Evolutionary conservation across 2,329 filamentous ascomycete genomes (phyloP).

Genomic region (Leptographium lundbergii): DNA sequence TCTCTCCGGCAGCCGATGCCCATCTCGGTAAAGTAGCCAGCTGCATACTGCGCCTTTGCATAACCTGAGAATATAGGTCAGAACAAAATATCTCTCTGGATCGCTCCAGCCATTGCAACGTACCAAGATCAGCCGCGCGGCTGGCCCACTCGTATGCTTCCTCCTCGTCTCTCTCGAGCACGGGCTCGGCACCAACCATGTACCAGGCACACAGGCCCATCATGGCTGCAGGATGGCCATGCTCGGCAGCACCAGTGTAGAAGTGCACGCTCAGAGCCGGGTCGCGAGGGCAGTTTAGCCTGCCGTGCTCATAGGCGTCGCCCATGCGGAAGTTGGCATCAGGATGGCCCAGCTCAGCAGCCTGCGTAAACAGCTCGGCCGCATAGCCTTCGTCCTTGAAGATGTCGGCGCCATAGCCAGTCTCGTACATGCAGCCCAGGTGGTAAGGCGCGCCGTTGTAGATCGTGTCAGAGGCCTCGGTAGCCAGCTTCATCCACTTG

Average conservation of each 20-base stretch:
- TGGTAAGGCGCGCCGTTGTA: slow-evolving; percentile 92
- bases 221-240: slow-evolving; percentile 77
- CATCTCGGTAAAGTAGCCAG: slow-evolving; percentile 97
- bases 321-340: slow-evolving; percentile 82
- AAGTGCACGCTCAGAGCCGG: slow-evolving; percentile 93
- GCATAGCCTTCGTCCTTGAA: slow-evolving; percentile 87
- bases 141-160: slow-evolving; percentile 96
- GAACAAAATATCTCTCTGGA: neutral
- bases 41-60: slow-evolving; percentile 76
- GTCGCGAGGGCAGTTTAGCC: slow-evolving; percentile 75
- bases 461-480: slow-evolving; percentile 78
- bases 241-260: slow-evolving; percentile 84
- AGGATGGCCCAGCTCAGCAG: slow-evolving; percentile 79
- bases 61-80: slow-evolving; percentile 32
- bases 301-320: slow-evolving; percentile 93
- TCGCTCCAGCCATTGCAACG: neutral
- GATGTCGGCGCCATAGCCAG: slow-evolving; percentile 85
- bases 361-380: slow-evolving; percentile 85
- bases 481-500: slow-evolving; percentile 90
- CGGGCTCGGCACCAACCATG: slow-evolving; percentile 82
- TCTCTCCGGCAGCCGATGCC: slow-evolving; percentile 91
- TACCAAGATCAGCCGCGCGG: slow-evolving; percentile 75
- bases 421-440: slow-evolving; percentile 77
- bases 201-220: slow-evolving; percentile 99
- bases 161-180: slow-evolving; percentile 87